A percentile compares a stretch with the other conserved stretches of the same genome.
Evolutionary conservation across 139 green algal genomes (phyloP).

Genomic region (Microglena sp.): DNA sequence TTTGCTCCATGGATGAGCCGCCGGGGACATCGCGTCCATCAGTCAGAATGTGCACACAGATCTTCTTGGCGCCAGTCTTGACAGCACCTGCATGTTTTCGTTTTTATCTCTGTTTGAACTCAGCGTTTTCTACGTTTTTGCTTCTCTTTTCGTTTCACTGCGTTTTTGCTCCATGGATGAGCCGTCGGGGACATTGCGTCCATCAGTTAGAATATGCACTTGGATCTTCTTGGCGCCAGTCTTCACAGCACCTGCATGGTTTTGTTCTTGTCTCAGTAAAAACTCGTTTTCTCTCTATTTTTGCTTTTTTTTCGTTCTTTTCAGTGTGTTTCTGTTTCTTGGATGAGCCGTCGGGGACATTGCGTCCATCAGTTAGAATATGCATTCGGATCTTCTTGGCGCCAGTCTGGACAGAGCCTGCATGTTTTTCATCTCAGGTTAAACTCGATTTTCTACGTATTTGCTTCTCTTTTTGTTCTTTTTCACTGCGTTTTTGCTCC

Average conservation of each 20-base stretch:
- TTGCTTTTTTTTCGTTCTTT: too few species aligned
- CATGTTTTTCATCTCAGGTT: too few species aligned
- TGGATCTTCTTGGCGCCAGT: constrained; percentile 80
- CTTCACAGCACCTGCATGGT: constrained; percentile 48
- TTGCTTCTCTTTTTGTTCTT: too few species aligned
- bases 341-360: constrained; percentile 81
- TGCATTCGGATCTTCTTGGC: constrained; percentile 85
- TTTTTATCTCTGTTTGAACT: too few species aligned
- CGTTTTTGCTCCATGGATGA: constrained; percentile 53
- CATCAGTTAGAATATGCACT: constrained; percentile 87
- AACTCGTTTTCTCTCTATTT: too few species aligned
- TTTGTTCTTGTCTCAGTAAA: too few species aligned
- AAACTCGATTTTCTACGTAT: too few species aligned
- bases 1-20: constrained; percentile 59
- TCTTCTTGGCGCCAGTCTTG: constrained; percentile 71
- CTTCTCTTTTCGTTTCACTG: too few species aligned
- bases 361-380: constrained; percentile 85
- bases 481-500: too few species aligned
- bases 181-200: constrained; percentile 87
- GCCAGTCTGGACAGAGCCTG: constrained; percentile 62
- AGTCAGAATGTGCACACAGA: constrained; percentile 85
- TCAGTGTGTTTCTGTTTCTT: too few species aligned
- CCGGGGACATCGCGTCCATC: constrained; percentile 91
- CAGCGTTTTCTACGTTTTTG: too few species aligned
- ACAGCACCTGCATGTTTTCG: too few species aligned